A percentile compares a stretch with the other conserved stretches of the same genome.
Conservation (phyloP, 192 early-diverging fungal genomes). For the Podila epicladia region DNA sequence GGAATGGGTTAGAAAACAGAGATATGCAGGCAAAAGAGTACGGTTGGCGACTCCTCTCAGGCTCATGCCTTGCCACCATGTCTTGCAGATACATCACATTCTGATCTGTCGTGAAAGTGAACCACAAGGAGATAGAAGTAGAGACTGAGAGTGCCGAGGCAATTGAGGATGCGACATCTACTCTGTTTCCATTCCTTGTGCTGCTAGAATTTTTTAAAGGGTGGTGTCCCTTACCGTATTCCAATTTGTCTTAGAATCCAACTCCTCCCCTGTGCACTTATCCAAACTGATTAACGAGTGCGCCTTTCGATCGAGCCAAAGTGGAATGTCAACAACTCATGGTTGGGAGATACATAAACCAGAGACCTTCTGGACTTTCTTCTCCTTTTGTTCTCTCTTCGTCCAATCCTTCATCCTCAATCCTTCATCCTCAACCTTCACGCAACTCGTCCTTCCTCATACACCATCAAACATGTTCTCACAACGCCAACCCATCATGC, state of each 20-base stretch:
- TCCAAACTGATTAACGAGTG: background rate
- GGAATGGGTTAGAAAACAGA: too few relatives aligned
- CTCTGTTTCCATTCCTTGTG: too few relatives aligned
- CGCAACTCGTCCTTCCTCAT: background rate
- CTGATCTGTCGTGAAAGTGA: too few relatives aligned
- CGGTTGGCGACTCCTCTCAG: too few relatives aligned
- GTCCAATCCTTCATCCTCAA: background rate
- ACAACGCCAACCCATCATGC: conserved; percentile 3
- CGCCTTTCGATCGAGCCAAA: background rate
- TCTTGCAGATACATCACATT: too few relatives aligned
- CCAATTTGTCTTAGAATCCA: background rate
- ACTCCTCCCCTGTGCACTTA: background rate
- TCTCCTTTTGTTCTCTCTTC: background rate
- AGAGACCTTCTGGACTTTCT: too few relatives aligned
- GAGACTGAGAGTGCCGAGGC: too few relatives aligned
- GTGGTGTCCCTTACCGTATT: background rate
- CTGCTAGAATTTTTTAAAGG: background rate
- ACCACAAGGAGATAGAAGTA: too few relatives aligned
- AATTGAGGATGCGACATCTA: too few relatives aligned
- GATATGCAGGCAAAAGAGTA: too few relatives aligned
- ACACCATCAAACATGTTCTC: background rate
- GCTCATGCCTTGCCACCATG: too few relatives aligned
- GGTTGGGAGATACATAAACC: too few relatives aligned
- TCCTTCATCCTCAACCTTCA: background rate
- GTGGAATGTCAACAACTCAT: background rate